Conservation (phyloP, 345 rosid species). For the Murraya paniculata region DNA sequence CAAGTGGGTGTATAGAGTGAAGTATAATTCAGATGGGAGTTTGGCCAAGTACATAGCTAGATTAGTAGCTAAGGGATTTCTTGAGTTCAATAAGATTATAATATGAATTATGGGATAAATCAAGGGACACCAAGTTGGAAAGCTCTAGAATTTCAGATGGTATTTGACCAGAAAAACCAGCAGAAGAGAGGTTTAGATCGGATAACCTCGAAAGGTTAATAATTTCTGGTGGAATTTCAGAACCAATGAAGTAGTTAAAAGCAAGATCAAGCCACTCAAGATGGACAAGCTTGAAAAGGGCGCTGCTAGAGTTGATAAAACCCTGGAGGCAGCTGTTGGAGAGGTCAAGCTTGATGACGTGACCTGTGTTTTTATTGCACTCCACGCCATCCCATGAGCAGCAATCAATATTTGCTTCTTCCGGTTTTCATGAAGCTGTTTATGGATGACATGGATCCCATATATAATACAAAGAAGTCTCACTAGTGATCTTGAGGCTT, state of each 20-base stretch:
- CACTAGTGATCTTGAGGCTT: no score
- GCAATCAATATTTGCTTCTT: background rate
- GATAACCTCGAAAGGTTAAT: background rate
- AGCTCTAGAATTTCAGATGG: background rate
- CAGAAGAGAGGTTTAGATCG: background rate
- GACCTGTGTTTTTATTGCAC: background rate
- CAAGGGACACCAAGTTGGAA: background rate
- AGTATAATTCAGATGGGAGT: background rate
- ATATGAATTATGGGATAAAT: constrained; percentile 2
- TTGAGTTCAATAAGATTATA: constrained; percentile 4
- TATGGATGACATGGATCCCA: background rate
- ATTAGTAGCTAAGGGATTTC: no score
- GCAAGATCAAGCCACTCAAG: background rate
- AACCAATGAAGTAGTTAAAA: background rate
- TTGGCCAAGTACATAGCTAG: background rate
- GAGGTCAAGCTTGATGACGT: background rate
- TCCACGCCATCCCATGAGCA: constrained; percentile 11
- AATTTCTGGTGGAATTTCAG: background rate
- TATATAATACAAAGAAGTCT: background rate
- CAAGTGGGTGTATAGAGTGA: background rate
- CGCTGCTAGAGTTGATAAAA: background rate
- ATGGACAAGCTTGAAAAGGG: constrained; percentile 3
- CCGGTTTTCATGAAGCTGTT: background rate
- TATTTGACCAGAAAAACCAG: background rate
- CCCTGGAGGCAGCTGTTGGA: background rate